These are phyloP conservation scores for Tremella fuciformis DNA, from an alignment of 768 basidiomycete species.

Conservation along the genomic window DNA sequence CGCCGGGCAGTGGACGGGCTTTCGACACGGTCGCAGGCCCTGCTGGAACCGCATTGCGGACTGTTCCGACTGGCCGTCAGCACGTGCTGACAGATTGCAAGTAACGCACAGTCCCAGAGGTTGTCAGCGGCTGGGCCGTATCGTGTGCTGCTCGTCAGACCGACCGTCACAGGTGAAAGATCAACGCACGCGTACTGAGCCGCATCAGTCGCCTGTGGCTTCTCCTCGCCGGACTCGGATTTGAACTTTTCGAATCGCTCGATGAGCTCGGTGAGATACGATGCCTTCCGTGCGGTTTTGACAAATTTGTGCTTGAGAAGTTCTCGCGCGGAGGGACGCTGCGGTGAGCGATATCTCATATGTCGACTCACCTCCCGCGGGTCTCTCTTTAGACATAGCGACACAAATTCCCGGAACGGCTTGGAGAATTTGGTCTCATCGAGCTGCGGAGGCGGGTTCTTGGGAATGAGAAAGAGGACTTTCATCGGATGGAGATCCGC, in stretches of 20 bases:
- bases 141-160: conserved; percentile 17
- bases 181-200: neutral
- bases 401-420: conserved; percentile 89
- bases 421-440: conserved; percentile 83
- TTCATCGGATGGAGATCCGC: conserved; percentile 99
- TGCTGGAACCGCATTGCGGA: conserved; percentile 63
- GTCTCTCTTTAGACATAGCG: conserved; percentile 88
- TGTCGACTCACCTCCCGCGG: conserved; percentile 70
- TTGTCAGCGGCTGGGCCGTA: conserved; percentile 60
- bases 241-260: conserved; percentile 92
- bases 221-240: conserved; percentile 71
- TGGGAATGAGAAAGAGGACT: conserved; percentile 95
- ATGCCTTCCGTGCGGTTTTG: conserved; percentile 89
- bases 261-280: conserved; percentile 89
- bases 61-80: conserved; percentile 66
- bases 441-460: conserved; percentile 87
- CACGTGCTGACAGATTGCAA: neutral
- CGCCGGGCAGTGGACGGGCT: conserved; percentile 9
- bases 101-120: conserved; percentile 68
- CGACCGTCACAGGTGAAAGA: conserved; percentile 2
- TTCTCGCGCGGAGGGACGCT: conserved; percentile 93
- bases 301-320: conserved; percentile 95
- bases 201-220: conserved; percentile 7
- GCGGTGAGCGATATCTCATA: conserved; percentile 11
- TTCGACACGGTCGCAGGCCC: conserved; percentile 9